Conservation (phyloP, 2,329 filamentous ascomycete genomes). For the Botrytis fragariae region DNA sequence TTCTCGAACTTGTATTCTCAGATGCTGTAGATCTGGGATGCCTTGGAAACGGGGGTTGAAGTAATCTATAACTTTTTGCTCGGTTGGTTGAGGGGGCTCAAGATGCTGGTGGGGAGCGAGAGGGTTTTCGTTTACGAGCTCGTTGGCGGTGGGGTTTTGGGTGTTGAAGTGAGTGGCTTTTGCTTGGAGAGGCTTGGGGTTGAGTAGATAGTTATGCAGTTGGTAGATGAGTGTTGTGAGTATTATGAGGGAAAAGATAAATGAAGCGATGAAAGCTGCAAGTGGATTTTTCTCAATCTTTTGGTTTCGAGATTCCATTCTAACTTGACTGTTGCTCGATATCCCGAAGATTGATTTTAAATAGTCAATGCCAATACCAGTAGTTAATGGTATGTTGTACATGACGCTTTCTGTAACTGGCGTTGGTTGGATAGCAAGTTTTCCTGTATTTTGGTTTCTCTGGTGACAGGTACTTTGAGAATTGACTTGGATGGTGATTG, state of each 20-base stretch:
- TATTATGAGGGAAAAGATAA: neutral
- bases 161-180: neutral
- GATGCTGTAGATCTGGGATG: neutral
- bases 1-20: neutral
- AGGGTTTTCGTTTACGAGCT: neutral
- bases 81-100: neutral
- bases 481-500: neutral
- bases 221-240: neutral
- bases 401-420: neutral
- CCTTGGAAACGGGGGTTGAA: neutral
- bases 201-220: neutral
- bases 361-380: neutral
- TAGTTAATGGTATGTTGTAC: neutral
- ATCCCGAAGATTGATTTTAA: neutral
- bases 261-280: neutral
- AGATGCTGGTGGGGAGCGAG: neutral
- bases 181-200: neutral
- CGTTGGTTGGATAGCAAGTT: neutral
- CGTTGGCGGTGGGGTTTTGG: neutral
- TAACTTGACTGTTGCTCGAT: rapidly evolving
- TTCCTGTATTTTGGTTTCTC: neutral
- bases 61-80: neutral
- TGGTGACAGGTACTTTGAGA: neutral
- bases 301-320: neutral
- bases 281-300: neutral